Conservation (phyloP, 805 yeast genomes). For the Wickerhamiella galacta region DNA sequence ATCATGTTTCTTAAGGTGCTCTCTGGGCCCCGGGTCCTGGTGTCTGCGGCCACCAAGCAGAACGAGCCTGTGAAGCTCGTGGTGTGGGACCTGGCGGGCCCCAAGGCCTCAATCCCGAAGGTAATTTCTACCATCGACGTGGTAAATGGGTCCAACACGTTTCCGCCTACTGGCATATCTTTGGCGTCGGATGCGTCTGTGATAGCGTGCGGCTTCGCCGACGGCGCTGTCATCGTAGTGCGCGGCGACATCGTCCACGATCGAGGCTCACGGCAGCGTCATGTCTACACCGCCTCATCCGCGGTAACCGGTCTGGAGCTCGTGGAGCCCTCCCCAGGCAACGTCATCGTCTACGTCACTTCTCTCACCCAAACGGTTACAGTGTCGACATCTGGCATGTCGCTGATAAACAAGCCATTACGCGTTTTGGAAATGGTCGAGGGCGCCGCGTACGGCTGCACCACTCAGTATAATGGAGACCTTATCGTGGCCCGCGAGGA, state of each 20-base stretch:
- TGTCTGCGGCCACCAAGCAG: conserved; percentile 53
- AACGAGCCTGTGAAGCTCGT: conserved; percentile 54
- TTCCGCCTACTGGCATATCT: conserved; percentile 55
- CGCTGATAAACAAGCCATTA: conserved; percentile 34
- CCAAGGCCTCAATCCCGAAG: conserved; percentile 19
- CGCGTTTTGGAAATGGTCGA: conserved; percentile 27
- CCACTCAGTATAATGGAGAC: conserved; percentile 26
- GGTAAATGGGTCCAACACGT: conserved; percentile 57
- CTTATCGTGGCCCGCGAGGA: conserved; percentile 50
- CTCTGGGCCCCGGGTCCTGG: conserved; percentile 33
- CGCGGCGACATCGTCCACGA: conserved; percentile 83
- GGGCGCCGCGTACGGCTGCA: conserved; percentile 33
- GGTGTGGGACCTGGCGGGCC: conserved; percentile 46
- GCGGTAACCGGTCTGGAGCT: conserved; percentile 70
- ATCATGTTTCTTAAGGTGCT: conserved; percentile 41
- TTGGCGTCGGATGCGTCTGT: conserved; percentile 40
- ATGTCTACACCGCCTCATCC: conserved; percentile 49
- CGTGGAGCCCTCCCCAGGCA: conserved; percentile 19
- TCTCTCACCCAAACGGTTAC: conserved; percentile 59
- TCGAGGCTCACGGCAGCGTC: conserved; percentile 74
- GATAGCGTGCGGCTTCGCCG: conserved; percentile 61
- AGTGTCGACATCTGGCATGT: conserved; percentile 62
- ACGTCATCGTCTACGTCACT: conserved; percentile 39
- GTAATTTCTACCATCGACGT: conserved; percentile 49
- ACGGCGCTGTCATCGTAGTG: conserved; percentile 65